Percentiles rank a stretch among this genome's conserved stretches.
Evolutionary conservation across 1,284 basidiomycete genomes (phyloP).

Genomic region (Ustilago cynodontis): DNA sequence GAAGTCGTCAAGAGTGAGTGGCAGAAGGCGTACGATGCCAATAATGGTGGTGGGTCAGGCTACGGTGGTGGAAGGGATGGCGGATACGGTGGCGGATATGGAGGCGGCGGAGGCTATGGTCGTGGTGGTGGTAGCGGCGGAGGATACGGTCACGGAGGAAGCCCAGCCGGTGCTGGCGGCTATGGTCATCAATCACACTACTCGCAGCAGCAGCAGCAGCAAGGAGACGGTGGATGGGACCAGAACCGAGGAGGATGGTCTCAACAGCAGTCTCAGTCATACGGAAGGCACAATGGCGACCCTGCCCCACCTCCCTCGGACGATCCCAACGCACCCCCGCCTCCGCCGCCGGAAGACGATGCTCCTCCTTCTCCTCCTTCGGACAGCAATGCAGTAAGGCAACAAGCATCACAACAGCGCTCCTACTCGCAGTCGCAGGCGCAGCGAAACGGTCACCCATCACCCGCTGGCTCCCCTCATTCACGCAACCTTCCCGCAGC

Average conservation of each 20-base stretch:
- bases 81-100: slow-evolving; percentile 22
- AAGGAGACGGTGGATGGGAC: slow-evolving; percentile 18
- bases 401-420: background rate
- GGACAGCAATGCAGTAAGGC: slow-evolving; percentile 20
- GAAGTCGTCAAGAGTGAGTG: slow-evolving; percentile 65
- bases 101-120: slow-evolving; percentile 18
- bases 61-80: slow-evolving; percentile 11
- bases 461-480: slow-evolving; percentile 10
- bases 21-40: slow-evolving; percentile 59
- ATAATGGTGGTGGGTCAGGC: slow-evolving; percentile 12
- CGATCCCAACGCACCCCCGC: slow-evolving; percentile 41
- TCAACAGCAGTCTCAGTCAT: slow-evolving; percentile 16
- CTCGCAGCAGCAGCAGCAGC: slow-evolving; percentile 29
- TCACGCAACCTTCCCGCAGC: slow-evolving; percentile 2
- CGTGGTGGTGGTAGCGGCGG: slow-evolving; percentile 7
- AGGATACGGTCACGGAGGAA: slow-evolving; percentile 1
- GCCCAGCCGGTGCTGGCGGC: slow-evolving; percentile 18
- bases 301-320: slow-evolving; percentile 41
- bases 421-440: slow-evolving; percentile 1
- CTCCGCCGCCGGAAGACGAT: slow-evolving; percentile 59
- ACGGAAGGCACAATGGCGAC: slow-evolving; percentile 21
- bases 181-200: slow-evolving; percentile 31
- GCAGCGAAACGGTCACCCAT: slow-evolving; percentile 13
- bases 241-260: slow-evolving; percentile 24
- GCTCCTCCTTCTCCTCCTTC: slow-evolving; percentile 52